Evolutionary conservation across 225 moss, liverwort and hornwort species (phyloP), one percentile per base, ranked within the genome.

Genomic region (Polytrichum commune): DNA sequence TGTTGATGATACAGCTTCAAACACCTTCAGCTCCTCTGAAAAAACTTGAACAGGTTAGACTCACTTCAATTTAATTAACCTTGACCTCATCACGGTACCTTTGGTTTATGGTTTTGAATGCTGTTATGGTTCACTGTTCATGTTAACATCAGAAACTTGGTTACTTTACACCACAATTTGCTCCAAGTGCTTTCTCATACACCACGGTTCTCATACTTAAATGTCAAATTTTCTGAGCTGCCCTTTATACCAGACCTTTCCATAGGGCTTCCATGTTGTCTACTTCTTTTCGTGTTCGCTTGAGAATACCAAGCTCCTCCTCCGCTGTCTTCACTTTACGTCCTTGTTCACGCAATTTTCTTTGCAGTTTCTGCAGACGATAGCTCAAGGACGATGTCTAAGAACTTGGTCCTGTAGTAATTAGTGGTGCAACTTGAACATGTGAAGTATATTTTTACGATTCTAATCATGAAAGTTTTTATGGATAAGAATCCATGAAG

Each of bases 301-400:
- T 78, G 13, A 87, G 81, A 18, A 78, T 65, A 67, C 28, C 55
- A 38, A 87, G 81, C 72, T 87, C 83, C 69, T 81, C 87, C 70
- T 87, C 83, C 2, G 76, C 72, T 79, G 72, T 78, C 67, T 81
- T 87, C 63, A 87, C 78, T 76, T 81, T 87, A 27, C 76, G 71
- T 26, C 87, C 83, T 74, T 87, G 83, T 66, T 83, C 83, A 58
- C 83, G 75, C 68, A 84, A 35, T 74, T 84, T 84, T 67, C 83
- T 76, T 74, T 83, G 83, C 78, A 87, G 81, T 78, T 83, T 87
- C 79, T 87, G 87, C 54, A 25, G 4, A 77, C 46, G 16, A 46
- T 3, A 46, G 46, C 46, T 46, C 46, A 46, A 46, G 46, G 46
- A 46, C 16, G 46, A 46, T 46, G 62, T 63, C 25, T 5, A 62